Evolutionary conservation across 2,329 filamentous ascomycete species (phyloP), one percentile per base, ranked within the genome.

Genomic region (Aspergillus pseudoterreus): DNA sequence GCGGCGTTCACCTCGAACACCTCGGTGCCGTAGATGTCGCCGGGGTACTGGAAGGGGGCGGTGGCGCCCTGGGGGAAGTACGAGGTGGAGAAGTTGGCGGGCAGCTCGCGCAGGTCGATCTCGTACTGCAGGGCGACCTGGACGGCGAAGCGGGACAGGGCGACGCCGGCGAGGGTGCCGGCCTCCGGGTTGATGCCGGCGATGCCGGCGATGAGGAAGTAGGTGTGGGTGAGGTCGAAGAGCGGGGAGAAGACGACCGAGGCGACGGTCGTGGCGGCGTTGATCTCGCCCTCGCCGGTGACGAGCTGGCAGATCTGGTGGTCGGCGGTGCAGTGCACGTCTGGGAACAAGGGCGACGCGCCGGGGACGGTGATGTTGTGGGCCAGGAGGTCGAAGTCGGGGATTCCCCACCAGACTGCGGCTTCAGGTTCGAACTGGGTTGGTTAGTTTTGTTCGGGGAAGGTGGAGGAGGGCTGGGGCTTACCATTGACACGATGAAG

Each of bases 121-220:
- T 91, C 87, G 57, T 90, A 88, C 67, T 91, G 87, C 48, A 90
- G 74, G 0, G 84, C 86, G 2, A 90, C 86, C 64, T 91, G 88
- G 4, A 91, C 79, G 0, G 86, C 82, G 63, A 84, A 92, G 19
- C 82, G 79, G 35, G 84, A 80, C 49, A 92, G 82, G 1, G 85
- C 84, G 0, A 88, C 86, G 38, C 80, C 79, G 42, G 81, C 82
- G 4, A 87, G 75, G 0, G 87, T 89, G 19, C 79, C 83, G 22
- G 82, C 71, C 54, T 84, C 81, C 0, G 87, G 88, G 66, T 83
- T 90, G 41, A 89, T 77, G n/a, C 88, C 87, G 1, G 83, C 87
- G 55, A 92, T 90, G 2, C 87, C 88, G 1, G 79, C 82, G 27
- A 88, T 68, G 51, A 91, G 69, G 69, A 90, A 89, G 71, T 91